phyloP scores from a whole-genome alignment of 2,329 filamentous ascomycete genomes.

The Fusarium bactridioides region DNA sequence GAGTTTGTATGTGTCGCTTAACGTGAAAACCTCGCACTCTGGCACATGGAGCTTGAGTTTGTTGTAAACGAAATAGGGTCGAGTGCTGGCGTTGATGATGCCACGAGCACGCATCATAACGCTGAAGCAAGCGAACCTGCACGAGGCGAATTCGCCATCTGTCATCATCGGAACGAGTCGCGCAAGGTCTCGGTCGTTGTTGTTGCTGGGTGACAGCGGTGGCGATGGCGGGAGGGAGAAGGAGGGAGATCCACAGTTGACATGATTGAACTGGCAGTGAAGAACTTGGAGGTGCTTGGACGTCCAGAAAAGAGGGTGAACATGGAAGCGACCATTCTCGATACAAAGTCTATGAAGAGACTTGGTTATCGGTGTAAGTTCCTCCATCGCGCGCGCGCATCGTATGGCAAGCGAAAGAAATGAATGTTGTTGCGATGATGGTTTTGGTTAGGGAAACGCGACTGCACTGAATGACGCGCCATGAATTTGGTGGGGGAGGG shows the following conservation, averaged over 20 bases:
- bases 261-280: neutral
- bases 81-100: neutral
- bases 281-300: neutral
- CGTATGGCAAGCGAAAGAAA: neutral
- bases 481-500: neutral
- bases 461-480: neutral
- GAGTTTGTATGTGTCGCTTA: fast-evolving
- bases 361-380: neutral
- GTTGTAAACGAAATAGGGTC: neutral
- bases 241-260: neutral
- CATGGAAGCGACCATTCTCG: fast-evolving
- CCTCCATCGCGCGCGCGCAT: neutral
- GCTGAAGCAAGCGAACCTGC: neutral
- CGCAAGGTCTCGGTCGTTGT: neutral
- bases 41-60: neutral
- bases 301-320: neutral
- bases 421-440: neutral
- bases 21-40: neutral
- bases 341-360: neutral
- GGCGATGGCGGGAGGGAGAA: neutral
- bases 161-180: too few relatives aligned
- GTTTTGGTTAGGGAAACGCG: neutral
- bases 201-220: neutral
- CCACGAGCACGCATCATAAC: neutral
- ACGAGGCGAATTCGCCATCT: too few relatives aligned